Evolutionary conservation across 106 monocot genomes (phyloP), one percentile per base, ranked within the genome.

Genomic region (Allium cepa): DNA sequence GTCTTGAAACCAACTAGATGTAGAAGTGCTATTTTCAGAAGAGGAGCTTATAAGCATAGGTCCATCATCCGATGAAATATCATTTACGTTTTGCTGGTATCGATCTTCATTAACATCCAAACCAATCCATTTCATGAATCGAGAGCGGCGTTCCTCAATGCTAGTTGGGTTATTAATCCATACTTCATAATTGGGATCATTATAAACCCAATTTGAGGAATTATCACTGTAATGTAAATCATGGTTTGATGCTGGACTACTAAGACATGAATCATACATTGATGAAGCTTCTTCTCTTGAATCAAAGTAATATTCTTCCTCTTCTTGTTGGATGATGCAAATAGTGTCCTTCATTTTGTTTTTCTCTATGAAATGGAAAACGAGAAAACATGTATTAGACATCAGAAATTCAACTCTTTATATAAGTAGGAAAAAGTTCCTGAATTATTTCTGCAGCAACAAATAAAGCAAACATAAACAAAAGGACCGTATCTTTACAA

Each of bases 281-380:
- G 78, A 73, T 28, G 83, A 83, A 1, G 84, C 45, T 47, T 84
- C 87, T 36, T 90, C 90, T 50, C 67, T 79, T 8, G 87, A 64
- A 57, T 94, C 94, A 14, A 87, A 94, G 78, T 82, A 94, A 73
- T 69, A 65, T 3, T 84, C 86, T 45, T 84, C 81, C 52, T 69
- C 75, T 48, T 78, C 69, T 57, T 69, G 64, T 47, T 65, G 48
- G n/a, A 52, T 26, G 52, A 52, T 66, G 66, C 49, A 57, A 9
- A 14, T 22, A 10, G 9, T 47, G 14, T 36, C 49, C 61, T 15
- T 45, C 71, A 77, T 57, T 55, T 57, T 36, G 36, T 64, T 26
- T 10, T 63, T 28, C 57, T n/a, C 48, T 71, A 22, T 17, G 59
- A 63, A 62, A 69, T 18, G 36, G 18, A 66, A 50, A 66, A 65